These are phyloP conservation scores for Saturnispora saitoi DNA, from an alignment of 805 yeast genomes.

Conservation along the genomic window DNA sequence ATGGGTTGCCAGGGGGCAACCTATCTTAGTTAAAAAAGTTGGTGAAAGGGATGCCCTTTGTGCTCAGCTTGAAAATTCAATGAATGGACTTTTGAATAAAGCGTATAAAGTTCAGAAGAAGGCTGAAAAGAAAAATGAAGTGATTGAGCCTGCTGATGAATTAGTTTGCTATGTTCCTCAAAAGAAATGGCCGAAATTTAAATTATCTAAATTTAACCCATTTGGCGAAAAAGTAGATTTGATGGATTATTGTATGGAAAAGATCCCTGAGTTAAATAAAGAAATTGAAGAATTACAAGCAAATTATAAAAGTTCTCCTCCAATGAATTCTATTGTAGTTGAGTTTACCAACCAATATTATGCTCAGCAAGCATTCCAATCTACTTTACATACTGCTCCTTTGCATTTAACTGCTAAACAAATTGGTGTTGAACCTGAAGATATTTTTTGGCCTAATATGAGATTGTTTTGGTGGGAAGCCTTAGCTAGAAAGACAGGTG, in stretches of 20 bases:
- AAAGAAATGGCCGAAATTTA: conserved; percentile 59
- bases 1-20: conserved; percentile 64
- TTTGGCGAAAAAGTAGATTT: conserved; percentile 58
- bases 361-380: conserved; percentile 67
- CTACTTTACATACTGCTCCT: conserved; percentile 57
- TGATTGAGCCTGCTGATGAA: conserved; percentile 37
- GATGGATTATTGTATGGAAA: conserved; percentile 46
- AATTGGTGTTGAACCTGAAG: conserved; percentile 55
- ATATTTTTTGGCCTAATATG: conserved; percentile 64
- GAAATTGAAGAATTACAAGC: conserved; percentile 51
- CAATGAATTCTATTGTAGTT: conserved; percentile 75
- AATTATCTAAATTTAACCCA: conserved; percentile 24
- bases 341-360: conserved; percentile 69
- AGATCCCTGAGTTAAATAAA: conserved; percentile 46
- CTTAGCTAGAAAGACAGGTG: conserved; percentile 42
- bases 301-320: conserved; percentile 37
- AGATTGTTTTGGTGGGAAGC: conserved; percentile 78
- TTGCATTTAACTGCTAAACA: conserved; percentile 51
- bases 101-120: conserved; percentile 59
- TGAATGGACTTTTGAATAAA: conserved; percentile 43
- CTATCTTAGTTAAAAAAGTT: conserved; percentile 47
- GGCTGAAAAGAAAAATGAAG: conserved; percentile 56
- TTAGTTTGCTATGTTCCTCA: conserved; percentile 52
- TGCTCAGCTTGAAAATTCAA: conserved; percentile 56
- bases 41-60: conserved; percentile 53